Evolutionary conservation across 2,329 filamentous ascomycete species (phyloP).

Genomic region (Arthrinium puccinioides): DNA sequence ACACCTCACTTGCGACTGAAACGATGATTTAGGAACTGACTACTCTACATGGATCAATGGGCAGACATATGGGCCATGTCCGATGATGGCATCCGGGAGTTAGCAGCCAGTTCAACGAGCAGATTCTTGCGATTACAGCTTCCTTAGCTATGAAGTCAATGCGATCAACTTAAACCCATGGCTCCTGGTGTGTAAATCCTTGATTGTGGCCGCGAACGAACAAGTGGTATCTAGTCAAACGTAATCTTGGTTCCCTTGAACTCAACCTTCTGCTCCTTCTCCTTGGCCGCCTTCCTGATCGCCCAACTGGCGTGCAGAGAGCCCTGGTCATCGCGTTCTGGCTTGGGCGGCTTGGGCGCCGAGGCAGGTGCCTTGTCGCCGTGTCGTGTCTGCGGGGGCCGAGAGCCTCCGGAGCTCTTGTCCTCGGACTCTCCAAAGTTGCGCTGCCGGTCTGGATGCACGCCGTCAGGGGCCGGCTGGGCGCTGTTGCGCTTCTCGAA

Average conservation of each 20-base stretch:
- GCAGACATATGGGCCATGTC: too few species aligned
- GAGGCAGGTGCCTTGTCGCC: slow-evolving; percentile 10
- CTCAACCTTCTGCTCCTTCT: slow-evolving; percentile 40
- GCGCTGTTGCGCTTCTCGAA: slow-evolving; percentile 13
- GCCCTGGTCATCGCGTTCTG: slow-evolving; percentile 41
- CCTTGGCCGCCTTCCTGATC: slow-evolving; percentile 55
- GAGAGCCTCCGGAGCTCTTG: too few species aligned
- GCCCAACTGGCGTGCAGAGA: slow-evolving; percentile 59
- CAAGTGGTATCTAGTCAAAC: slow-evolving; percentile 39
- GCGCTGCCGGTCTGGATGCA: slow-evolving; percentile 22
- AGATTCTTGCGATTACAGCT: too few species aligned
- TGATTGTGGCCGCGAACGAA: too few species aligned
- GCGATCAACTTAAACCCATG: too few species aligned
- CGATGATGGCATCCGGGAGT: too few species aligned
- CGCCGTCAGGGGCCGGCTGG: slow-evolving; percentile 11
- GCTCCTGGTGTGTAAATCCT: too few species aligned
- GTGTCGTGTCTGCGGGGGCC: slow-evolving; percentile 4
- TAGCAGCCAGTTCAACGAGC: too few species aligned
- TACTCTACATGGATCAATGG: too few species aligned
- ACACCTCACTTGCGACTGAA: too few species aligned
- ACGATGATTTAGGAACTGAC: too few species aligned
- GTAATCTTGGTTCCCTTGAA: slow-evolving; percentile 53
- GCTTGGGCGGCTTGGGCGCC: slow-evolving; percentile 20
- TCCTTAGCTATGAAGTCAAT: too few species aligned
- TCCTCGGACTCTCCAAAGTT: slow-evolving; percentile 22